These are phyloP conservation scores for Fusarium sp. DNA, from an alignment of 2,329 filamentous ascomycete species.

Conservation along the genomic window DNA sequence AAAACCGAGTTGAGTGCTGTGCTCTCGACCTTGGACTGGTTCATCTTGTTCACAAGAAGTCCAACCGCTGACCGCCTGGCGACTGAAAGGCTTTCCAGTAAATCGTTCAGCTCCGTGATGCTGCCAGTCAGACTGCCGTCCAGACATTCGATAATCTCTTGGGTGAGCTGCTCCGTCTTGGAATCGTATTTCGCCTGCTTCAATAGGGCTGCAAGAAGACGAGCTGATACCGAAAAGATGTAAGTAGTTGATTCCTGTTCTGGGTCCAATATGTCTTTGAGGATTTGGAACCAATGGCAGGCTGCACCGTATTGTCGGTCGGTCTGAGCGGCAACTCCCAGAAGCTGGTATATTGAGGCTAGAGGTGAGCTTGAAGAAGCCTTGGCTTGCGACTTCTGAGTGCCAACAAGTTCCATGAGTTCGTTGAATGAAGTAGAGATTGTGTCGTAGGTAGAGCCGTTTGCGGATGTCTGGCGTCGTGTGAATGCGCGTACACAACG, in stretches of 20 bases:
- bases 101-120: conserved; percentile 71
- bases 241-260: conserved; percentile 64
- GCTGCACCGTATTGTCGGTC: conserved; percentile 66
- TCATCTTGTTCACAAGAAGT: conserved; percentile 57
- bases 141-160: conserved; percentile 68
- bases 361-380: conserved; percentile 61
- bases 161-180: conserved; percentile 60
- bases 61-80: conserved; percentile 70
- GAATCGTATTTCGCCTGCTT: conserved; percentile 59
- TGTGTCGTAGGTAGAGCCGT: conserved; percentile 57
- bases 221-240: conserved; percentile 68
- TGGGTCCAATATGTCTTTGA: conserved; percentile 58
- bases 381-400: conserved; percentile 53
- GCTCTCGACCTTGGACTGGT: conserved; percentile 27
- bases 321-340: conserved; percentile 66
- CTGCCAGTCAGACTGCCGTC: conserved; percentile 74
- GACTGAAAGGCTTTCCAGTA: conserved; percentile 70
- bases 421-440: conserved; percentile 52
- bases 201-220: conserved; percentile 69
- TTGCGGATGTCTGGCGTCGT: conserved; percentile 63
- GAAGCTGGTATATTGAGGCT: conserved; percentile 65
- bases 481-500: conserved; percentile 75
- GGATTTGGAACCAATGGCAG: conserved; percentile 67
- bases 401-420: conserved; percentile 53
- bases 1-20: conserved; percentile 43